Evolutionary conservation across 2,329 filamentous ascomycete species (phyloP).

Genomic region (Fusarium annulatum): DNA sequence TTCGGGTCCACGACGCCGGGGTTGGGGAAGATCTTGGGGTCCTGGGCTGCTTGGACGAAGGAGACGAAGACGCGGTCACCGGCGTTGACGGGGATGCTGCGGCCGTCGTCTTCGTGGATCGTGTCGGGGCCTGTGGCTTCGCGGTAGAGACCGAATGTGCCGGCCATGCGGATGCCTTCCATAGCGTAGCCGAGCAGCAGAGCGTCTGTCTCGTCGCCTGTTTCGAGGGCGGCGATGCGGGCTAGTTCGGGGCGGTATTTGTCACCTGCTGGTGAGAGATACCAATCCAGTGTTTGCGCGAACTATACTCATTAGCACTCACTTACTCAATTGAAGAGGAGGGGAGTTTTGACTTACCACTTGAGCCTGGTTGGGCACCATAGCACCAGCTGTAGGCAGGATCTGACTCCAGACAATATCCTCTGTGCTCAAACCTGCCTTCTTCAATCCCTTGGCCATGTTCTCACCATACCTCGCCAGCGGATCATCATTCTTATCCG

Average conservation of each 20-base stretch:
- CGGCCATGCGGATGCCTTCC: conserved; percentile 77
- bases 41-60: conserved; percentile 67
- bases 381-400: conserved; percentile 72
- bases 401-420: conserved; percentile 79
- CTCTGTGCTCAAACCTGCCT: conserved; percentile 69
- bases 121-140: conserved; percentile 59
- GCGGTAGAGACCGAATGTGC: conserved; percentile 70
- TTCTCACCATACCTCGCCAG: conserved; percentile 73
- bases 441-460: conserved; percentile 72
- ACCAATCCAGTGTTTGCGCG: conserved; percentile 78
- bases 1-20: conserved; percentile 70
- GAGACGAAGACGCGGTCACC: conserved; percentile 73
- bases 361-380: conserved; percentile 77
- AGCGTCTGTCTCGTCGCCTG: conserved; percentile 68
- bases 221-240: conserved; percentile 65
- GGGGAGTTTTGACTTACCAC: conserved; percentile 58
- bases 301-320: conserved; percentile 60
- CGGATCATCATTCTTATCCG: conserved; percentile 62
- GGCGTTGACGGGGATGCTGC: conserved; percentile 61
- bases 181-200: conserved; percentile 75
- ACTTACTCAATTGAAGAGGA: background rate
- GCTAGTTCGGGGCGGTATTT: conserved; percentile 70
- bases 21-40: conserved; percentile 69
- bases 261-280: conserved; percentile 67
- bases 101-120: conserved; percentile 63